These are phyloP conservation scores for Endotrypanum monterogeii DNA, from an alignment of 208 protist genomes.

Conservation along the genomic window DNA sequence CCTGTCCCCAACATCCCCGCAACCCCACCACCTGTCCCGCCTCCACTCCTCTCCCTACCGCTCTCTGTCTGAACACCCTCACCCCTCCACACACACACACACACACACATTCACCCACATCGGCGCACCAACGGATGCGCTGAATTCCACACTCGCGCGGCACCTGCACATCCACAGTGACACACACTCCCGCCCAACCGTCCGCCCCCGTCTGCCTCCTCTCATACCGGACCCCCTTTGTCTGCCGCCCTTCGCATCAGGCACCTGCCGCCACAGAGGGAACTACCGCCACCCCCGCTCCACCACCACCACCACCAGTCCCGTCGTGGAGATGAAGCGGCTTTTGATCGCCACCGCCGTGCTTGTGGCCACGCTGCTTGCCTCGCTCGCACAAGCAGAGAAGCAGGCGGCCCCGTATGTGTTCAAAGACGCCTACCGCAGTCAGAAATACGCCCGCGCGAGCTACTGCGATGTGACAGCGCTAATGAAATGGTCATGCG, in stretches of 20 bases:
- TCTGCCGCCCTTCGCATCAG: too few species aligned
- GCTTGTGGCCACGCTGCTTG: not conserved
- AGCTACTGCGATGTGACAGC: conserved; percentile 6
- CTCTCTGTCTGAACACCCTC: not conserved
- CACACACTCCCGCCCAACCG: too few species aligned
- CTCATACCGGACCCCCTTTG: too few species aligned
- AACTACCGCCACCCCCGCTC: too few species aligned
- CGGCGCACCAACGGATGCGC: not conserved
- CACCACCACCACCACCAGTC: too few species aligned
- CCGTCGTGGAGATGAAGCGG: not conserved
- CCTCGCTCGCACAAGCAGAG: not conserved
- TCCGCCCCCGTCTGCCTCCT: too few species aligned
- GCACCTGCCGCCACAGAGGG: too few species aligned
- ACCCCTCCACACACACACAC: conserved; percentile 2
- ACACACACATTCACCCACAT: conserved; percentile 7
- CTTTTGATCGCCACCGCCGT: not conserved
- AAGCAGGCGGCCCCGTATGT: conserved; percentile 4
- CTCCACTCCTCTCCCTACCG: not conserved
- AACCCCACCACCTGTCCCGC: too few species aligned
- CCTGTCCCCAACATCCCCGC: too few species aligned
- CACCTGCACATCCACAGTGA: too few species aligned
- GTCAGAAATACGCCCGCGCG: conserved; percentile 9
- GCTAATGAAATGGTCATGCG: conserved; percentile 10
- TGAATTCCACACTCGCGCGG: too few species aligned
- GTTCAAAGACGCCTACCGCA: conserved; percentile 11